Evolutionary conservation across 371 early-diverging fungal species (phyloP).

Genomic region (Chytridium lagenaria): DNA sequence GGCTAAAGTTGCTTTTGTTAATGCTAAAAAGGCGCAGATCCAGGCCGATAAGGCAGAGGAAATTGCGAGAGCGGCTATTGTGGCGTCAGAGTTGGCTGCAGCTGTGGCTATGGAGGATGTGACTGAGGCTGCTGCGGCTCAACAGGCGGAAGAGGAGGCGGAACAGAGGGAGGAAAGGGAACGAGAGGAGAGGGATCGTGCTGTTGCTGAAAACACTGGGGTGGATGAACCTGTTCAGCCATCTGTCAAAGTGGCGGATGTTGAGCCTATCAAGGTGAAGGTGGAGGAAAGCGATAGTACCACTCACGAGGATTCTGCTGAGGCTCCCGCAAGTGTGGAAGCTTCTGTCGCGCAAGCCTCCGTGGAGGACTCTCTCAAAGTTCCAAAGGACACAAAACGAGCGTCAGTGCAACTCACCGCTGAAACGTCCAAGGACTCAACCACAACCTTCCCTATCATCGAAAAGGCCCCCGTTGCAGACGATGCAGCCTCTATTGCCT

Average conservation of each 20-base stretch:
- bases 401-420: background rate
- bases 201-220: background rate
- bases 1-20: background rate
- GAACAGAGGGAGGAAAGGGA: background rate
- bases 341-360: background rate
- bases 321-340: background rate
- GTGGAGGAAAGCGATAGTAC: background rate
- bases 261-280: background rate
- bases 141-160: background rate
- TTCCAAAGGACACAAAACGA: too few relatives aligned
- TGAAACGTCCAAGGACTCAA: background rate
- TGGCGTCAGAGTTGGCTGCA: conserved; percentile 10
- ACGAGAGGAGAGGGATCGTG: background rate
- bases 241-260: background rate
- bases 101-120: background rate
- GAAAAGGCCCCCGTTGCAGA: background rate
- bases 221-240: background rate
- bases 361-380: too few relatives aligned
- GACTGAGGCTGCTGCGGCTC: background rate
- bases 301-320: background rate
- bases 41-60: conserved; percentile 14
- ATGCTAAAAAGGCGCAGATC: conserved; percentile 8
- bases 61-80: conserved; percentile 7
- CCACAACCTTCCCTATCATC: background rate
- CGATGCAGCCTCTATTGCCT: conserved; percentile 4